phyloP scores from a whole-genome alignment of 257 asterid species.

The Ilex aquifolium region DNA sequence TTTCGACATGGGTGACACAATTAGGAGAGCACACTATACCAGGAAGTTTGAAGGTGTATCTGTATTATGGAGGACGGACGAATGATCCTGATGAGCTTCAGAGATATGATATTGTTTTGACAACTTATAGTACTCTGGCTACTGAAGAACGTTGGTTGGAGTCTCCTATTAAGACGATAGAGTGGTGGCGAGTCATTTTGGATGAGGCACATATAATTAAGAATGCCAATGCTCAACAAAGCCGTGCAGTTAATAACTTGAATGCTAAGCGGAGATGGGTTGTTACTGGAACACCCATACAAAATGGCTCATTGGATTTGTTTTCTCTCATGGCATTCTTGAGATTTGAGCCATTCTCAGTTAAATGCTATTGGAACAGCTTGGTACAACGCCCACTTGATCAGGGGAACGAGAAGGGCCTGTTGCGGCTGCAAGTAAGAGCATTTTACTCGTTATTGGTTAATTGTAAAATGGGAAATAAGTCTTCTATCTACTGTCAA shows the following conservation, averaged over 20 bases:
- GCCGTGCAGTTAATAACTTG: slow-evolving; percentile 59
- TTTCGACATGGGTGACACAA: slow-evolving; percentile 70
- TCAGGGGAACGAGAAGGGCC: slow-evolving; percentile 67
- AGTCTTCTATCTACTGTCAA: not conserved
- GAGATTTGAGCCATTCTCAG: slow-evolving; percentile 74
- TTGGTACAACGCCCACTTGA: slow-evolving; percentile 71
- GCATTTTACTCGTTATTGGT: not conserved
- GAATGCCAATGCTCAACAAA: slow-evolving; percentile 62
- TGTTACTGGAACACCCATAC: slow-evolving; percentile 80
- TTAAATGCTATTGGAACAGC: slow-evolving; percentile 58
- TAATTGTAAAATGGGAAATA: not conserved
- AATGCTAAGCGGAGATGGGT: slow-evolving; percentile 76
- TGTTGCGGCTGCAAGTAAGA: slow-evolving; percentile 65
- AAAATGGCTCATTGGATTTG: slow-evolving; percentile 62
- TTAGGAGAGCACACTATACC: slow-evolving; percentile 62
- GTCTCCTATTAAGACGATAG: slow-evolving; percentile 63
- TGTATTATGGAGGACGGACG: slow-evolving; percentile 74
- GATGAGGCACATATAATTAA: slow-evolving; percentile 85
- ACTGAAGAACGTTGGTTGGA: slow-evolving; percentile 37
- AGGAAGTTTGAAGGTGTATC: slow-evolving; percentile 52
- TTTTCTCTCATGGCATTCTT: slow-evolving; percentile 67
- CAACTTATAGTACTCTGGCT: slow-evolving; percentile 65
- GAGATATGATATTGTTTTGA: slow-evolving; percentile 60
- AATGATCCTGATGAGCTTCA: slow-evolving; percentile 48
- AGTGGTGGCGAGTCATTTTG: slow-evolving; percentile 79